Evolutionary conservation across 2,329 filamentous ascomycete genomes (phyloP).

Genomic region (Venturia pyrina): DNA sequence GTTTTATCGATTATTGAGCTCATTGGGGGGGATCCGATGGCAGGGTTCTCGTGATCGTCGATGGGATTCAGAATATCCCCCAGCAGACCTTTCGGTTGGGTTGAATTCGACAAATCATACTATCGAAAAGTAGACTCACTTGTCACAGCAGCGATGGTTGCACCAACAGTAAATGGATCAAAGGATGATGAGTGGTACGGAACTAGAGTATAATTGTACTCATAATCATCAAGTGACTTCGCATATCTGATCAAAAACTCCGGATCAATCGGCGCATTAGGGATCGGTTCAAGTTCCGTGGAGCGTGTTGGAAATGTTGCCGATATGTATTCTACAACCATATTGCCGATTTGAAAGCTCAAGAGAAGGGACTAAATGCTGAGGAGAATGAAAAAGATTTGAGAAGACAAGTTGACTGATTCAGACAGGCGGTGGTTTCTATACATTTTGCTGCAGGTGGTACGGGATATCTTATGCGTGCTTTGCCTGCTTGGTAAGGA

Average conservation of each 20-base stretch:
- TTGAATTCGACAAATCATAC: no score
- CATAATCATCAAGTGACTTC: slow-evolving; percentile 48
- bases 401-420: not conserved
- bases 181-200: slow-evolving; percentile 47
- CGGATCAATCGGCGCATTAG: slow-evolving; percentile 42
- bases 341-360: not conserved
- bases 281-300: slow-evolving; percentile 45
- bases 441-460: not conserved
- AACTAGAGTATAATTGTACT: slow-evolving; percentile 52
- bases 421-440: not conserved
- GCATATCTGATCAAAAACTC: slow-evolving; percentile 48
- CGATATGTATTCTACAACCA: slow-evolving; percentile 44
- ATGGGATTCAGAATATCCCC: no score
- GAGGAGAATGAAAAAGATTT: not conserved
- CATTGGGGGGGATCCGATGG: no score
- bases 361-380: not conserved
- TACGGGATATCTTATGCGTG: not conserved
- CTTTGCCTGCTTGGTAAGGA: not conserved
- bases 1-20: no score
- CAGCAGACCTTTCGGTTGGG: no score
- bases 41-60: no score
- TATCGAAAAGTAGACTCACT: slow-evolving; percentile 17
- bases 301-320: slow-evolving; percentile 47
- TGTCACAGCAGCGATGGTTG: slow-evolving; percentile 46
- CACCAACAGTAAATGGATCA: slow-evolving; percentile 49